A percentile compares a stretch with the other conserved stretches of the same genome.
These are phyloP conservation scores for Echium plantagineum DNA, from an alignment of 257 asterid species.

Conservation along the genomic window DNA sequence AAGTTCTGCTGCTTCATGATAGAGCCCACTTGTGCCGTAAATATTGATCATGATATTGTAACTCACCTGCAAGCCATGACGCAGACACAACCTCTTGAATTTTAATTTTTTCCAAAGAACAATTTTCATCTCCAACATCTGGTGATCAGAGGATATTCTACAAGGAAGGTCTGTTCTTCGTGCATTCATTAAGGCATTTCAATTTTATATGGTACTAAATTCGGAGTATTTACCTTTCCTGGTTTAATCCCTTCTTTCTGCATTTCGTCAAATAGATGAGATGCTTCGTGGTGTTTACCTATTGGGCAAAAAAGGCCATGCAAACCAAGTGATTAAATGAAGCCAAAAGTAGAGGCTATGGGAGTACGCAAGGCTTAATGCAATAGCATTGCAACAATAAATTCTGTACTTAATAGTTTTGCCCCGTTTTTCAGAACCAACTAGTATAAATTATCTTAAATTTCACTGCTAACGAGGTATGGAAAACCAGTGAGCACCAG, in stretches of 20 bases:
- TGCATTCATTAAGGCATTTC: neutral
- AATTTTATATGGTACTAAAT: neutral
- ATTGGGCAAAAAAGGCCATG: slow-evolving; percentile 8
- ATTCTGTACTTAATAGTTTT: no score
- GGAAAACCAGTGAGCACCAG: no score
- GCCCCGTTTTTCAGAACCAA: no score
- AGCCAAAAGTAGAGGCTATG: neutral
- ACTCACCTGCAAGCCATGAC: slow-evolving; percentile 43
- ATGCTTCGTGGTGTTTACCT: slow-evolving; percentile 75
- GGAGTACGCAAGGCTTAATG: neutral
- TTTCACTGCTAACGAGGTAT: no score
- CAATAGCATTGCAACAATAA: neutral
- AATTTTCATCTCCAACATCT: no score
- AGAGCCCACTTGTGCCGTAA: slow-evolving; percentile 47
- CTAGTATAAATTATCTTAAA: no score
- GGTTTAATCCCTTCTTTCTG: slow-evolving; percentile 76
- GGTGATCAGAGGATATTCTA: neutral
- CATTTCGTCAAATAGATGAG: slow-evolving; percentile 62
- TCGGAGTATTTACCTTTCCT: slow-evolving; percentile 46
- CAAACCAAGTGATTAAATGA: neutral
- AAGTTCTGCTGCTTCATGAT: slow-evolving; percentile 51
- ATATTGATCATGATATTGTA: slow-evolving; percentile 54
- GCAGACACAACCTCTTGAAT: neutral
- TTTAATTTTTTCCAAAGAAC: no score
- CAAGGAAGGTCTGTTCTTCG: neutral